These are phyloP conservation scores for Suillus clintonianus DNA, from an alignment of 768 basidiomycete species.

Conservation along the genomic window DNA sequence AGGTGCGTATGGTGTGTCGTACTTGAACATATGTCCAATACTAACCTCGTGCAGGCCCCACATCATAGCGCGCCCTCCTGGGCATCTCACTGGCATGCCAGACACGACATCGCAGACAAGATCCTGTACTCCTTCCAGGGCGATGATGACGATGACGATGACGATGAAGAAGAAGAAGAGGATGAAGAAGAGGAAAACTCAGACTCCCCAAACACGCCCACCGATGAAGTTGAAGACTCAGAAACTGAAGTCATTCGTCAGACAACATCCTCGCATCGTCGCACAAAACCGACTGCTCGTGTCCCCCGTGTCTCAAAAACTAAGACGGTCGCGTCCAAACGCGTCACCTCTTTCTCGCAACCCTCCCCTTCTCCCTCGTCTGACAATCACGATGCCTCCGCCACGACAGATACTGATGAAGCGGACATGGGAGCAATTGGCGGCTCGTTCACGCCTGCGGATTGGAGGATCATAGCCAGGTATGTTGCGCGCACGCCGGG, in stretches of 20 bases:
- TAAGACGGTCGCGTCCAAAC: neutral
- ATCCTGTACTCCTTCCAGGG: slow-evolving; percentile 48
- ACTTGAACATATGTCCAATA: neutral
- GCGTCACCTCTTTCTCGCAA: neutral
- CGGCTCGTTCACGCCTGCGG: slow-evolving; percentile 56
- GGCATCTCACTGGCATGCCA: slow-evolving; percentile 66
- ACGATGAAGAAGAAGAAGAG: slow-evolving; percentile 34
- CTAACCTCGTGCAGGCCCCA: slow-evolving; percentile 49
- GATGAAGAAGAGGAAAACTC: slow-evolving; percentile 28
- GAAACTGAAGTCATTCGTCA: slow-evolving; percentile 25
- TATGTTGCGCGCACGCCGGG: slow-evolving; percentile 52
- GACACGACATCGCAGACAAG: slow-evolving; percentile 68
- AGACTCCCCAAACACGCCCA: slow-evolving; percentile 1
- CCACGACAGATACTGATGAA: slow-evolving; percentile 30
- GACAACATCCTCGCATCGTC: slow-evolving; percentile 12
- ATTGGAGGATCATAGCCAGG: slow-evolving; percentile 59
- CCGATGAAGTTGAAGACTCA: slow-evolving; percentile 19
- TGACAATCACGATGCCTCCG: slow-evolving; percentile 14
- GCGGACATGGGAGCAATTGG: slow-evolving; percentile 55
- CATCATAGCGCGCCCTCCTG: slow-evolving; percentile 66
- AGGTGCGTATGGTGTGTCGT: slow-evolving; percentile 33
- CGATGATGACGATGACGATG: slow-evolving; percentile 37
- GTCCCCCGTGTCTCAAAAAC: neutral
- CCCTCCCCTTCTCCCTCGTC: neutral
- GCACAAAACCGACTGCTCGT: neutral